A percentile compares a stretch with the other conserved stretches of the same genome.
Evolutionary conservation across 2,329 filamentous ascomycete species (phyloP).

Genomic region (Calonectria pteridis): DNA sequence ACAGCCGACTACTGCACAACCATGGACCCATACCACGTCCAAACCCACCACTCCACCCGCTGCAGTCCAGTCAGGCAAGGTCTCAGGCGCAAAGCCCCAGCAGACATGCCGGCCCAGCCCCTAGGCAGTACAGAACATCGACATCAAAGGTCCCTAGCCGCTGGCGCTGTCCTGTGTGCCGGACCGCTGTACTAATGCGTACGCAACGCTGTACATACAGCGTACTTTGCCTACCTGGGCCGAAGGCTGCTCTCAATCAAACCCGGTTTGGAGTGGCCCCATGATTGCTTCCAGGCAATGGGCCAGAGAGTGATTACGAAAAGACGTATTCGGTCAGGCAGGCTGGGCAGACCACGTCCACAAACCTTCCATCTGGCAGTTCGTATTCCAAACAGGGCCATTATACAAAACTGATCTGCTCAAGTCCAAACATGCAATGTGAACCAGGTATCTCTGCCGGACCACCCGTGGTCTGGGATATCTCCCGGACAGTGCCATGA

Average conservation of each 20-base stretch:
- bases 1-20: slow-evolving; percentile 22
- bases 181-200: slow-evolving; percentile 9
- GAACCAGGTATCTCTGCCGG: not conserved
- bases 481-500: not conserved
- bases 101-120: slow-evolving; percentile 20
- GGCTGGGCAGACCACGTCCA: not conserved
- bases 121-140: not conserved
- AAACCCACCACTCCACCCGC: slow-evolving; percentile 18
- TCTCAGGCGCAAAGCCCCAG: slow-evolving; percentile 17
- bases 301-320: slow-evolving; percentile 1
- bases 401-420: not conserved
- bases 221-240: slow-evolving; percentile 14
- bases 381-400: slow-evolving; percentile 1
- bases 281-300: slow-evolving; percentile 15
- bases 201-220: slow-evolving; percentile 2
- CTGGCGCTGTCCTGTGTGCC: slow-evolving; percentile 5
- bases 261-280: slow-evolving; percentile 18
- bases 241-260: slow-evolving; percentile 19
- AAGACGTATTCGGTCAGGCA: not conserved
- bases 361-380: slow-evolving; percentile 1
- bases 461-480: not conserved
- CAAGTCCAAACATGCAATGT: slow-evolving; percentile 1
- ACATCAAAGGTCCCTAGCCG: slow-evolving; percentile 10
- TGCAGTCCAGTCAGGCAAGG: slow-evolving; percentile 19
- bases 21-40: slow-evolving; percentile 15